Percentiles rank a stretch among this genome's conserved stretches.
phyloP scores from a whole-genome alignment of 192 early-diverging fungal species.

The Entomortierella lignicola region DNA sequence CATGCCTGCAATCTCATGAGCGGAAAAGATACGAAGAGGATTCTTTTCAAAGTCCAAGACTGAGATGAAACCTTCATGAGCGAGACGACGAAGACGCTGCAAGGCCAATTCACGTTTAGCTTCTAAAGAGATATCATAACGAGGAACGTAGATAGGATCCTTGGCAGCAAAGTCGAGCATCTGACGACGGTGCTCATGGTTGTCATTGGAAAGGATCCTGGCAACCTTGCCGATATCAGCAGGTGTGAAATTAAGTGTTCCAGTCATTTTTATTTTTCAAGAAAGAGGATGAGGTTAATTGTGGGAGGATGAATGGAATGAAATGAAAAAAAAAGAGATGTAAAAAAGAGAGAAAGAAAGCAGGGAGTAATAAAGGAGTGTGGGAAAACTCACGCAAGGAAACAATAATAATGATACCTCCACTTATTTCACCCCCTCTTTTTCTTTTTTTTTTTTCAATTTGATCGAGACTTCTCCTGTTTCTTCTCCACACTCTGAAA shows the following conservation, averaged over 20 bases:
- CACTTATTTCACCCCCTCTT: too few relatives aligned
- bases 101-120: slow-evolving; percentile 75
- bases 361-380: background rate
- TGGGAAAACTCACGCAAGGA: too few relatives aligned
- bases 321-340: background rate
- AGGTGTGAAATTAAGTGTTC: slow-evolving; percentile 17
- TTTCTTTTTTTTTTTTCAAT: too few relatives aligned
- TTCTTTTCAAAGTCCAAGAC: slow-evolving; percentile 79
- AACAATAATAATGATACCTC: too few relatives aligned
- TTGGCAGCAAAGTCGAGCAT: slow-evolving; percentile 63
- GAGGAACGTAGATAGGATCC: slow-evolving; percentile 69
- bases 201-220: slow-evolving; percentile 62
- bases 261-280: slow-evolving; percentile 7
- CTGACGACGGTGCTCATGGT: slow-evolving; percentile 64
- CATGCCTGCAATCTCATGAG: slow-evolving; percentile 82
- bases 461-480: too few relatives aligned
- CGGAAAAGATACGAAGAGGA: slow-evolving; percentile 73
- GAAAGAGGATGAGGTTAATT: too few relatives aligned
- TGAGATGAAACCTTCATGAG: slow-evolving; percentile 67
- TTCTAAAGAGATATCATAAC: slow-evolving; percentile 70
- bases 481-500: too few relatives aligned
- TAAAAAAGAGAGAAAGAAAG: background rate
- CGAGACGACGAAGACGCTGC: slow-evolving; percentile 62
- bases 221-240: slow-evolving; percentile 41
- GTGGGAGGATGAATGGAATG: background rate